phyloP scores from a whole-genome alignment of 306 rosid species.

The Malus asiatica region DNA sequence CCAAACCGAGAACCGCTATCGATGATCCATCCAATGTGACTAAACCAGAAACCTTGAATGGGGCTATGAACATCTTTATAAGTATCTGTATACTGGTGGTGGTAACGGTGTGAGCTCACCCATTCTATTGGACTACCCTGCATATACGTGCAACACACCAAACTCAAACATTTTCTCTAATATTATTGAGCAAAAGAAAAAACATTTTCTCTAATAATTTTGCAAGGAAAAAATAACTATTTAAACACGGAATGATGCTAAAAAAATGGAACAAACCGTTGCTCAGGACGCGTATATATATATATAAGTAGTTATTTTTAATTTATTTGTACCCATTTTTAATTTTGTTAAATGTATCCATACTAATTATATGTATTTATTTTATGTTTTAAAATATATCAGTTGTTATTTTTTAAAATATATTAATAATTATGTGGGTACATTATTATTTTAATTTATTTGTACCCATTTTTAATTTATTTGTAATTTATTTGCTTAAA shows the following conservation, averaged over 20 bases:
- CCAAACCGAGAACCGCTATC: slow-evolving; percentile 42
- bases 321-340: too few relatives aligned
- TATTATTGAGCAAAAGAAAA: too few relatives aligned
- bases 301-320: too few relatives aligned
- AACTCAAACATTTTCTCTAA: neutral
- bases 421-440: too few relatives aligned
- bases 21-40: slow-evolving; percentile 79
- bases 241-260: neutral
- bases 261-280: neutral
- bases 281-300: too few relatives aligned
- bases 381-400: too few relatives aligned
- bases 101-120: slow-evolving; percentile 89
- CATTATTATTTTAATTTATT: too few relatives aligned
- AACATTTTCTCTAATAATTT: neutral
- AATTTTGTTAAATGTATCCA: too few relatives aligned
- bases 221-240: neutral
- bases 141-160: neutral
- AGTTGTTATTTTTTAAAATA: too few relatives aligned
- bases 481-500: too few relatives aligned
- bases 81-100: slow-evolving; percentile 77
- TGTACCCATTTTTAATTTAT: too few relatives aligned
- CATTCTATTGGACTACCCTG: slow-evolving; percentile 84
- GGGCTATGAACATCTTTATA: slow-evolving; percentile 84
- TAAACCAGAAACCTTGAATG: slow-evolving; percentile 74
- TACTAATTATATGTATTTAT: too few relatives aligned